These are phyloP conservation scores for Ormosia semicastrata DNA, from an alignment of 306 rosid genomes.

Conservation along the genomic window DNA sequence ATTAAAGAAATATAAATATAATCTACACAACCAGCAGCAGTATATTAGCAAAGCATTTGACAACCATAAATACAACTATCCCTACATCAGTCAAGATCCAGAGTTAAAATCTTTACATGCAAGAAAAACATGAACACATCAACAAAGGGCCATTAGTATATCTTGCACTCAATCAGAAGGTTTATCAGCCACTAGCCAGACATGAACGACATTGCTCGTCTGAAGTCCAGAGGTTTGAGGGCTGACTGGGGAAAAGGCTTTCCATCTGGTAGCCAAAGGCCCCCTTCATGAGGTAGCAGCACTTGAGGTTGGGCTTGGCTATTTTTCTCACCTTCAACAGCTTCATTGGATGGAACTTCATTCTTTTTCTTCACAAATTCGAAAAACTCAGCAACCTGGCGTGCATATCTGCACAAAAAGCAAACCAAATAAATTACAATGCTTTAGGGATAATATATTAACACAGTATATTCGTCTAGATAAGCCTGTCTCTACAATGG, in stretches of 20 bases:
- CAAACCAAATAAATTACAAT: neutral
- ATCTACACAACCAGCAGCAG: conserved; percentile 6
- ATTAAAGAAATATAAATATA: neutral
- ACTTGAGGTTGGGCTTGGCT: conserved; percentile 56
- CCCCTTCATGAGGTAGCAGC: conserved; percentile 57
- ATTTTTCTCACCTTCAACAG: conserved; percentile 38
- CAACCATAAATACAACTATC: conserved; percentile 31
- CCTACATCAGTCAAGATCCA: conserved; percentile 43
- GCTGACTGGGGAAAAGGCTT: conserved; percentile 63
- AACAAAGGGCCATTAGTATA: conserved; percentile 23
- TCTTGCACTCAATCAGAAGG: neutral
- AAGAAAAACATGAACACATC: conserved; percentile 33
- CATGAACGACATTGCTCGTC: conserved; percentile 67
- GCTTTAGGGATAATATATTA: neutral
- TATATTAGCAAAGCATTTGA: conserved; percentile 18
- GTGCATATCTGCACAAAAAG: conserved; percentile 76
- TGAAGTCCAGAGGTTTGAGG: conserved; percentile 63
- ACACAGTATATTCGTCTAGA: neutral
- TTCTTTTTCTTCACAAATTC: conserved; percentile 88
- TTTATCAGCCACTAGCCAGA: conserved; percentile 45
- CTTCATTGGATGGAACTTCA: conserved; percentile 46
- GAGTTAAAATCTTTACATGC: conserved; percentile 46
- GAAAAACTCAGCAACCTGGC: conserved; percentile 90
- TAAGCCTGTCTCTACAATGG: neutral
- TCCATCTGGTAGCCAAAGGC: conserved; percentile 72